Percentiles rank a stretch among this genome's conserved stretches.
phyloP scores from a whole-genome alignment of 768 basidiomycete species.

The Steccherinum ochraceum region DNA sequence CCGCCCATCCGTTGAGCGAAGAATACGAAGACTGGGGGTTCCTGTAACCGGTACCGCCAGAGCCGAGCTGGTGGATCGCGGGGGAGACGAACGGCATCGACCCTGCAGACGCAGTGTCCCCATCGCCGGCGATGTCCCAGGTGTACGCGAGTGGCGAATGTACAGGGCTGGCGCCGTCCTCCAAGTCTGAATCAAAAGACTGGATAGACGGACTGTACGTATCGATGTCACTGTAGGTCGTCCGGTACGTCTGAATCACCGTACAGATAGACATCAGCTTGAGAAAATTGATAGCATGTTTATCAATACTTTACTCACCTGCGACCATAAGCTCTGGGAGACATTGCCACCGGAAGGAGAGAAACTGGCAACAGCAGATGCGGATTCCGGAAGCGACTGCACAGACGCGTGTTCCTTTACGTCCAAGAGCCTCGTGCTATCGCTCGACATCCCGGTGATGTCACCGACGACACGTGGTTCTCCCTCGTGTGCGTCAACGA shows the following conservation, averaged over 20 bases:
- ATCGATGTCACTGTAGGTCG: not conserved
- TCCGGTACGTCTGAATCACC: not conserved
- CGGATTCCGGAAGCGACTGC: not conserved
- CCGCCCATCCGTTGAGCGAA: constrained; percentile 23
- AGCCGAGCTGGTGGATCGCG: not conserved
- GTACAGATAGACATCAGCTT: not conserved
- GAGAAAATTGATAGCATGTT: not conserved
- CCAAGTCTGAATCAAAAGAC: constrained; percentile 6
- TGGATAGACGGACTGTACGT: constrained; percentile 8
- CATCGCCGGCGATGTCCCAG: constrained; percentile 3
- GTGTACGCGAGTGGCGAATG: constrained; percentile 8
- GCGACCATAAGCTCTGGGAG: not conserved
- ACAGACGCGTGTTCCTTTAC: not conserved
- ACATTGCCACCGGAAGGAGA: not conserved
- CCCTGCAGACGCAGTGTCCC: not conserved
- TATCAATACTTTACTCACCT: not conserved
- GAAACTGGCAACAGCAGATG: constrained; percentile 1
- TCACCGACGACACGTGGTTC: constrained; percentile 5
- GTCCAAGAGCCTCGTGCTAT: not conserved
- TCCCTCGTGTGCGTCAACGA: constrained; percentile 4
- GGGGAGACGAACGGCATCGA: not conserved
- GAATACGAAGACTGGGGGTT: constrained; percentile 19
- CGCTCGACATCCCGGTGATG: not conserved
- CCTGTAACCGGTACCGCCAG: not conserved
- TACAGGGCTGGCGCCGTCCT: constrained; percentile 8